phyloP scores from a whole-genome alignment of 305 asterid genomes.

The Fraxinus dipetala region DNA sequence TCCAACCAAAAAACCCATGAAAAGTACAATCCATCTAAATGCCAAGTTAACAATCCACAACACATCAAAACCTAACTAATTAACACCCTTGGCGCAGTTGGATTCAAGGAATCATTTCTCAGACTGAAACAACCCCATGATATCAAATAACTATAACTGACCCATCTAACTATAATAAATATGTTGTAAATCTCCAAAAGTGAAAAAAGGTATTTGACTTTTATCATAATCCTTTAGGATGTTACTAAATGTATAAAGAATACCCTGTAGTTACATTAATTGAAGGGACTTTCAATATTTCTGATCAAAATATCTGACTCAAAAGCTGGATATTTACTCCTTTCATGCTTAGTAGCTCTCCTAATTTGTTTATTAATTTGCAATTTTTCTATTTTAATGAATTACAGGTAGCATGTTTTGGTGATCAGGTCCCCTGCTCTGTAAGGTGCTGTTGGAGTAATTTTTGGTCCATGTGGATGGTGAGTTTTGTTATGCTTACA shows the following conservation, averaged over 20 bases:
- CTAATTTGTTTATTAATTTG: background rate
- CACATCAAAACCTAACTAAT: background rate
- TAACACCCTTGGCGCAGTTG: background rate
- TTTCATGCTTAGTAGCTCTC: background rate
- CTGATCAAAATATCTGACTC: background rate
- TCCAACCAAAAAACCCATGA: background rate
- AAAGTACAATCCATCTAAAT: background rate
- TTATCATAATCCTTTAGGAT: background rate
- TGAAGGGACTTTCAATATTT: background rate
- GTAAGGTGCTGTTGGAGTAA: background rate
- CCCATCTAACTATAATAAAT: background rate
- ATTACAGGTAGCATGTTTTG: background rate
- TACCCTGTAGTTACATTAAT: background rate
- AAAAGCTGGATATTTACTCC: background rate
- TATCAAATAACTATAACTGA: background rate
- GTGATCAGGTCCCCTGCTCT: background rate
- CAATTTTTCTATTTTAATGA: background rate
- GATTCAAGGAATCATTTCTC: background rate
- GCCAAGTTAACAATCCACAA: background rate
- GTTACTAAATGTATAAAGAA: background rate
- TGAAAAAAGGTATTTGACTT: background rate
- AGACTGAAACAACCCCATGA: background rate
- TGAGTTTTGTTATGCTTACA: background rate
- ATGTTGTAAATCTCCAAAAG: background rate
- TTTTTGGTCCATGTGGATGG: background rate